Evolutionary conservation across 1,284 basidiomycete species (phyloP).

Genomic region (Microbotryum silenes-acaulis): DNA sequence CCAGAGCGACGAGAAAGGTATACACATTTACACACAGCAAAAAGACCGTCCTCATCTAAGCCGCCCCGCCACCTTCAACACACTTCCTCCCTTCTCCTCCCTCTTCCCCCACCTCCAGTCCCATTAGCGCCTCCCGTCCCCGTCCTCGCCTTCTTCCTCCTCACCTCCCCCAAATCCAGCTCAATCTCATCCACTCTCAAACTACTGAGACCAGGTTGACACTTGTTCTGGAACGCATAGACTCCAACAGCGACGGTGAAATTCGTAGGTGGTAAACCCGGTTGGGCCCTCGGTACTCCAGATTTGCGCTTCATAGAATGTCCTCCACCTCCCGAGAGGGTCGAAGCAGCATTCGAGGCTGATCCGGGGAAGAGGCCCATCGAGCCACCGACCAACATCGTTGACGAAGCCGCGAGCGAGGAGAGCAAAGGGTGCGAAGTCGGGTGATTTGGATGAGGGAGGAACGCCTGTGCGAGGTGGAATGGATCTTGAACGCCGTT

Average conservation of each 20-base stretch:
- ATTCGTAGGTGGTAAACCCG: conserved; percentile 29
- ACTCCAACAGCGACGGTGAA: conserved; percentile 26
- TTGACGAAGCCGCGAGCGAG: conserved; percentile 19
- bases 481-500: conserved; percentile 28
- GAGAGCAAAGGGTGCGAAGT: conserved; percentile 14
- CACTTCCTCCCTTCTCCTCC: no score
- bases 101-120: no score
- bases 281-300: conserved; percentile 22
- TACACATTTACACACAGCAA: no score
- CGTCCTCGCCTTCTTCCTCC: conserved; percentile 25
- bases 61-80: no score
- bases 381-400: background rate
- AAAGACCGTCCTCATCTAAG: no score
- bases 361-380: background rate
- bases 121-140: background rate
- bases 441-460: conserved; percentile 11
- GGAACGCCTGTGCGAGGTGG: conserved; percentile 25
- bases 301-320: conserved; percentile 20
- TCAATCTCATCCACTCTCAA: conserved; percentile 30
- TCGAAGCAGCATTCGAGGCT: background rate
- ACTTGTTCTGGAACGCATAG: conserved; percentile 31
- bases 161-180: conserved; percentile 29
- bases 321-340: background rate
- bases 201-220: conserved; percentile 22
- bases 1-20: no score